A percentile compares a stretch with the other conserved stretches of the same genome.
These are phyloP conservation scores for Oryza australiensis DNA, from an alignment of 176 grass and related monocot genomes.

Conservation along the genomic window DNA sequence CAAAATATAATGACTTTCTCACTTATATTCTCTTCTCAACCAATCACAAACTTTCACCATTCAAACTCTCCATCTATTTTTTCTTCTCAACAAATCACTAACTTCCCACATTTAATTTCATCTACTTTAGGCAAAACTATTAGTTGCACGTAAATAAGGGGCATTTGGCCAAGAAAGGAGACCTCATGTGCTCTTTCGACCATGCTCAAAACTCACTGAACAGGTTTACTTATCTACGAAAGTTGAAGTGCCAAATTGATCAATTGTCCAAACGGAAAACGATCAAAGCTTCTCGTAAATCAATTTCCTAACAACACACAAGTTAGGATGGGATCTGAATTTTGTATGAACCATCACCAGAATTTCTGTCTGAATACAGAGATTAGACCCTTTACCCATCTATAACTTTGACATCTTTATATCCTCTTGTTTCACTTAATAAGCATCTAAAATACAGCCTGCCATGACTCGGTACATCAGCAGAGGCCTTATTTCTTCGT, in stretches of 20 bases:
- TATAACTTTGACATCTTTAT: background rate
- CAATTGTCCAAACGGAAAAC: background rate
- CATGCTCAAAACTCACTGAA: background rate
- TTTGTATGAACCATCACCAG: background rate
- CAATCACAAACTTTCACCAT: no score
- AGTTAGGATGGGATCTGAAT: background rate
- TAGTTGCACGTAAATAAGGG: background rate
- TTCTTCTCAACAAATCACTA: no score
- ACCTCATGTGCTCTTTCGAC: background rate
- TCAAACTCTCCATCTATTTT: no score
- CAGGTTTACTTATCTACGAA: background rate
- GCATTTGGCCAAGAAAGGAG: no score
- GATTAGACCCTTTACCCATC: background rate
- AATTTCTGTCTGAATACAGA: background rate
- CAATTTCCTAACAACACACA: background rate
- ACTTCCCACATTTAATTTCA: no score
- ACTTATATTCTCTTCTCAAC: no score
- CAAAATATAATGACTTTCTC: no score
- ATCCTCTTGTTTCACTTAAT: background rate
- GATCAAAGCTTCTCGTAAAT: background rate
- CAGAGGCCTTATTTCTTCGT: conserved; percentile 29
- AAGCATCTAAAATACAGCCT: conserved; percentile 18
- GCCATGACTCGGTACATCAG: background rate
- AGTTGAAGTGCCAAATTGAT: background rate
- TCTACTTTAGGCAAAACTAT: background rate